phyloP scores from a whole-genome alignment of 495 filamentous ascomycete species.

The Oidiodendron maius region DNA sequence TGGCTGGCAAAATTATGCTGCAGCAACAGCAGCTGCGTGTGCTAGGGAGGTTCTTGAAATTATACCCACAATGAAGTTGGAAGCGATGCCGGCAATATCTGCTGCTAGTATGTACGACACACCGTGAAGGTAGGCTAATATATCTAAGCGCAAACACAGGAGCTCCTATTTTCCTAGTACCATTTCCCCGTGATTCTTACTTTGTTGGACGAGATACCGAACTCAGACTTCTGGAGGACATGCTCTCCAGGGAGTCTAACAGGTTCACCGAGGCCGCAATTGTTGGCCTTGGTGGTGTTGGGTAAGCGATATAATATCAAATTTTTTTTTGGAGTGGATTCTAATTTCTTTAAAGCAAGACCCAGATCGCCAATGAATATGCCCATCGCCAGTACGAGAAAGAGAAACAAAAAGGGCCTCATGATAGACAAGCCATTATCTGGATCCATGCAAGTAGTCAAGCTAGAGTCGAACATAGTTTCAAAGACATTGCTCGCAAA shows the following conservation, averaged over 20 bases:
- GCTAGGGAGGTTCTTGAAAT: conserved; percentile 7
- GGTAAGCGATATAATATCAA: too few relatives aligned
- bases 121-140: background rate
- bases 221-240: background rate
- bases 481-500: background rate
- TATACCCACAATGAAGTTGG: background rate
- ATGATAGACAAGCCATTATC: too few relatives aligned
- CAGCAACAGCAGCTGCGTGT: conserved; percentile 30
- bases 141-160: background rate
- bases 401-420: background rate
- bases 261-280: background rate
- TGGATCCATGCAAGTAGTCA: background rate
- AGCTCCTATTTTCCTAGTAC: background rate
- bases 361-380: background rate
- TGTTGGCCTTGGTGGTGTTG: background rate
- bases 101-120: background rate
- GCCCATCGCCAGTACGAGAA: background rate
- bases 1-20: conserved; percentile 33
- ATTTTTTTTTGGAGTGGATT: too few relatives aligned
- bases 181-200: background rate
- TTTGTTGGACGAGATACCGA: background rate
- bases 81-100: background rate
- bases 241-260: background rate
- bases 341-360: too few relatives aligned
- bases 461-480: background rate